Conservation (phyloP, 352 stramenopile genomes). For the Phytophthora macrochlamydospora region DNA sequence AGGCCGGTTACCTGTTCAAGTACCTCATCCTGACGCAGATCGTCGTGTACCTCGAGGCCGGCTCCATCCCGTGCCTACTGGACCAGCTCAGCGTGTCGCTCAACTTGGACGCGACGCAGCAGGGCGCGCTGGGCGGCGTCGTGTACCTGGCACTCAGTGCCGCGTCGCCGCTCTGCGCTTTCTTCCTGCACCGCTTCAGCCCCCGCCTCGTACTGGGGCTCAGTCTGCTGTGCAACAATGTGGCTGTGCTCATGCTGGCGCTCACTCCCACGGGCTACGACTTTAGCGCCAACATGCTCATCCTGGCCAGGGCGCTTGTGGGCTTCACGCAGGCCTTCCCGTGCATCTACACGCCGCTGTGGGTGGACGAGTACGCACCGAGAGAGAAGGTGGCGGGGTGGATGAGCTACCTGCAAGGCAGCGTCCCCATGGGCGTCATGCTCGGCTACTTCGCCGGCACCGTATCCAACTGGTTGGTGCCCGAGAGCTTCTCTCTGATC, state of each 20-base stretch:
- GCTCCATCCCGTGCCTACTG: constrained; percentile 80
- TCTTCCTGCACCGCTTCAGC: constrained; percentile 73
- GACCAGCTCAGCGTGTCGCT: constrained; percentile 81
- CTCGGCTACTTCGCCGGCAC: constrained; percentile 85
- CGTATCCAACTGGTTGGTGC: constrained; percentile 82
- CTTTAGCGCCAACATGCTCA: constrained; percentile 75
- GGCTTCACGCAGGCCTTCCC: constrained; percentile 86
- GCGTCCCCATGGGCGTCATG: constrained; percentile 86
- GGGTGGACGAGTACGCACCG: constrained; percentile 86
- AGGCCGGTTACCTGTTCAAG: constrained; percentile 87
- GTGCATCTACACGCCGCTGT: constrained; percentile 85
- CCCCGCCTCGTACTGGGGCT: constrained; percentile 67
- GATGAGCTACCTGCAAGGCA: constrained; percentile 88
- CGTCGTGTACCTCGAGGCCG: constrained; percentile 82
- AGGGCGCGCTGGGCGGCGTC: constrained; percentile 77
- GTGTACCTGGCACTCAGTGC: constrained; percentile 81
- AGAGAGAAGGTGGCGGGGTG: constrained; percentile 75
- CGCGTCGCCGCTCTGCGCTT: constrained; percentile 78
- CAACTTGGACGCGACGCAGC: constrained; percentile 68
- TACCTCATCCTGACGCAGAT: constrained; percentile 88
- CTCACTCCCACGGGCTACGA: constrained; percentile 72
- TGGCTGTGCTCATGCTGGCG: constrained; percentile 74
- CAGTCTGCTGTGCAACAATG: constrained; percentile 80
- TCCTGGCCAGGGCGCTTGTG: constrained; percentile 68
- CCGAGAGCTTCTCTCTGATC: constrained; percentile 63